phyloP scores from a whole-genome alignment of 2,329 filamentous ascomycete species.

The Diaporthe ilicicola region DNA sequence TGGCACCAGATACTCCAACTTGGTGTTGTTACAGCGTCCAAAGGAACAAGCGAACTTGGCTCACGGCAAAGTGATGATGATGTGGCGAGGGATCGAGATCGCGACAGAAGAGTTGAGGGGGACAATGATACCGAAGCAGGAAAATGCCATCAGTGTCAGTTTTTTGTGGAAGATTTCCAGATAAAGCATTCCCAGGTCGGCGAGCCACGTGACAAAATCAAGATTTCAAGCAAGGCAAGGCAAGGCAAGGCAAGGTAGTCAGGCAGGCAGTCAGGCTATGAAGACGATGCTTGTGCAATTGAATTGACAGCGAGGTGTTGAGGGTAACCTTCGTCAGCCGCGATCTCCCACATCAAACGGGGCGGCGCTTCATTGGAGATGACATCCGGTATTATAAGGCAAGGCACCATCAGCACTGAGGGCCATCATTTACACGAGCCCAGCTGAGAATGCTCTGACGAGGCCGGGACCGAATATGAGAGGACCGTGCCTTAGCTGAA shows the following conservation, averaged over 20 bases:
- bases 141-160: neutral
- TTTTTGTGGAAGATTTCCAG: neutral
- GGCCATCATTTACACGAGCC: neutral
- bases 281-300: too few species aligned
- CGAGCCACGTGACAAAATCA: neutral
- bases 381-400: neutral
- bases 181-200: neutral
- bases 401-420: neutral
- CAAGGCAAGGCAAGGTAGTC: too few species aligned
- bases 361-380: neutral
- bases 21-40: too few species aligned
- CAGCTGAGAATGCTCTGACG: neutral
- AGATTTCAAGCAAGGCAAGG: neutral
- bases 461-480: neutral
- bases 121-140: too few species aligned
- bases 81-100: neutral
- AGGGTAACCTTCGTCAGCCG: neutral
- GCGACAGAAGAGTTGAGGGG: neutral
- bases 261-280: neutral
- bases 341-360: neutral
- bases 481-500: constrained; percentile 13
- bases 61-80: neutral
- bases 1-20: too few species aligned
- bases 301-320: neutral
- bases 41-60: neutral